Evolutionary conservation across 768 basidiomycete species (phyloP).

Genomic region (Suillus hirtellus): DNA sequence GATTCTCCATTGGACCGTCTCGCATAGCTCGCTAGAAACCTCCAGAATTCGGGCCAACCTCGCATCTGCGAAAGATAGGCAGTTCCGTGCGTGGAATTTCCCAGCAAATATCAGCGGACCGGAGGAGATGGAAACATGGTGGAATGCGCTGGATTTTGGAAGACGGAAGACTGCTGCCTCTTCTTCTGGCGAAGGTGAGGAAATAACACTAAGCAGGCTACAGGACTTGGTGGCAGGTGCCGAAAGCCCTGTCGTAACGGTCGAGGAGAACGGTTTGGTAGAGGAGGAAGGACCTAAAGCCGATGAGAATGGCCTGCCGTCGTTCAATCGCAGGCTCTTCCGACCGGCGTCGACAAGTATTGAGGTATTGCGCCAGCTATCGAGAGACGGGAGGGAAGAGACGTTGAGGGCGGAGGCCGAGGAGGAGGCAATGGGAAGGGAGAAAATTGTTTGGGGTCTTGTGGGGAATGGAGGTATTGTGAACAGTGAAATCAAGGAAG

Average conservation of each 20-base stretch:
- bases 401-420: slow-evolving; percentile 36
- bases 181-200: slow-evolving; percentile 4
- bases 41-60: slow-evolving; percentile 40
- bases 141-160: slow-evolving; percentile 34
- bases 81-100: slow-evolving; percentile 46
- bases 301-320: background rate
- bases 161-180: slow-evolving; percentile 9
- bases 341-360: slow-evolving; percentile 35
- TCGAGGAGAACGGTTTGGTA: background rate
- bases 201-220: background rate
- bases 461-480: background rate
- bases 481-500: background rate
- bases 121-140: slow-evolving; percentile 31
- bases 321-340: slow-evolving; percentile 36
- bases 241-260: background rate
- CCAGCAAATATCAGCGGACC: slow-evolving; percentile 46
- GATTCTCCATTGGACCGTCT: slow-evolving; percentile 60
- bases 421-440: slow-evolving; percentile 40
- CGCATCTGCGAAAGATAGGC: slow-evolving; percentile 38
- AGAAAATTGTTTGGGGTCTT: slow-evolving; percentile 47
- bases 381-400: slow-evolving; percentile 46
- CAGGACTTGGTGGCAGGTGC: background rate
- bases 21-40: slow-evolving; percentile 35
- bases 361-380: slow-evolving; percentile 44
- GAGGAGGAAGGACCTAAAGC: slow-evolving; percentile 3